These are phyloP conservation scores for Metschnikowia kunwiensis DNA, from an alignment of 805 yeast species.

Conservation along the genomic window DNA sequence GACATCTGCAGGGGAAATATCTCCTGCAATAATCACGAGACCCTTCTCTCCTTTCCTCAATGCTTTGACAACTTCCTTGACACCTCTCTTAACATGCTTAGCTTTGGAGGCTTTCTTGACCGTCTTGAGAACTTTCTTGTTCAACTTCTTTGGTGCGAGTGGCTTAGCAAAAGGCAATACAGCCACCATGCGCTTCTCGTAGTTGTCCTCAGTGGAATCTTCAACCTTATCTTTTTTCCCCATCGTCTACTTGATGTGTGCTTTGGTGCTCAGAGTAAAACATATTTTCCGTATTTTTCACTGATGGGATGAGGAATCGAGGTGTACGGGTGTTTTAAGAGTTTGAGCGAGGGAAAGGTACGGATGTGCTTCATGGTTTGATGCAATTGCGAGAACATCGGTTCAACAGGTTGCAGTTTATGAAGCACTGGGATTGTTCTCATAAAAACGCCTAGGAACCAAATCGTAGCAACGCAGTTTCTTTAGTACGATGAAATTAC, in stretches of 20 bases:
- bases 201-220: slow-evolving; percentile 64
- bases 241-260: no score
- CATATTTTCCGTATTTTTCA: slow-evolving; percentile 5
- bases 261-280: no score
- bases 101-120: slow-evolving; percentile 98
- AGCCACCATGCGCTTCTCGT: slow-evolving; percentile 88
- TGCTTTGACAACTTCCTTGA: slow-evolving; percentile 97
- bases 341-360: neutral
- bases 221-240: slow-evolving; percentile 45
- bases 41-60: slow-evolving; percentile 98
- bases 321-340: slow-evolving; percentile 7
- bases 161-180: slow-evolving; percentile 91
- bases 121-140: slow-evolving; percentile 91
- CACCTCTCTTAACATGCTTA: slow-evolving; percentile 97
- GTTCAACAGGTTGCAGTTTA: no score
- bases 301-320: slow-evolving; percentile 6
- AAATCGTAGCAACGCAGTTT: no score
- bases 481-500: no score
- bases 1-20: slow-evolving; percentile 95
- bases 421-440: no score
- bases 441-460: no score
- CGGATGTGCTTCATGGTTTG: slow-evolving; percentile 2
- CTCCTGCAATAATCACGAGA: slow-evolving; percentile 94
- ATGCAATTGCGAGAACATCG: no score
- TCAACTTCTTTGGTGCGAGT: slow-evolving; percentile 90